A percentile compares a stretch with the other conserved stretches of the same genome.
phyloP scores from a whole-genome alignment of 306 rosid species.

The Begonia loranthoides region DNA sequence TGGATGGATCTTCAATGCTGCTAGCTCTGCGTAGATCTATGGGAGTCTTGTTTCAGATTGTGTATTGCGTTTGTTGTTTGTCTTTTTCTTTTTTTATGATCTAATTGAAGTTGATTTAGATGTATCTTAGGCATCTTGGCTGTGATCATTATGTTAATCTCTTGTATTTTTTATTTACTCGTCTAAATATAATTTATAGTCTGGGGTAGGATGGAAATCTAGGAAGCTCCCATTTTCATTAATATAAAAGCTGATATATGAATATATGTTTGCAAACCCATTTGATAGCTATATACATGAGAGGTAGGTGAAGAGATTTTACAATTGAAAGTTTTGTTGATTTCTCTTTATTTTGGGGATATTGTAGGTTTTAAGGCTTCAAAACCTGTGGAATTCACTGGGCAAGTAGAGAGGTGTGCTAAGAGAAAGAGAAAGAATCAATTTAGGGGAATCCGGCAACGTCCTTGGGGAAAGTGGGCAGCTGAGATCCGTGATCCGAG shows the following conservation, averaged over 20 bases:
- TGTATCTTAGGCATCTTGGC: too few relatives aligned
- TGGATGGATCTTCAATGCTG: neutral
- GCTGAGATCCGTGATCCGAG: conserved; percentile 97
- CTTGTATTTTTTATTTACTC: too few relatives aligned
- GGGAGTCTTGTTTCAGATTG: neutral
- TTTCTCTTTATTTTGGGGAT: neutral
- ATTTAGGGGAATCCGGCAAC: conserved; percentile 90
- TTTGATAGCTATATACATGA: too few relatives aligned
- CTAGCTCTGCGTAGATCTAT: neutral
- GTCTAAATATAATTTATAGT: too few relatives aligned
- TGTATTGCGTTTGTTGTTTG: neutral
- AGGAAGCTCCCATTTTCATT: neutral
- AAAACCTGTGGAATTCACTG: conserved; percentile 41
- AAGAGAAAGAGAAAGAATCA: conserved; percentile 89
- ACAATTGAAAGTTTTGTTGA: too few relatives aligned
- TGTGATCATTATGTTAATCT: neutral
- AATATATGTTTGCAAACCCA: too few relatives aligned
- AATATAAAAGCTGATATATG: neutral
- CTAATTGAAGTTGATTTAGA: too few relatives aligned
- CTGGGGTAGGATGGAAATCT: too few relatives aligned
- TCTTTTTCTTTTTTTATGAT: neutral
- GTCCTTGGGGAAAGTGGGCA: conserved; percentile 99
- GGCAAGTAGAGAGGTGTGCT: conserved; percentile 48
- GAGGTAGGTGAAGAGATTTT: too few relatives aligned
- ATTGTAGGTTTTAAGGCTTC: conserved; percentile 28